These are phyloP conservation scores for Senna tora DNA, from an alignment of 306 rosid genomes.

Conservation along the genomic window DNA sequence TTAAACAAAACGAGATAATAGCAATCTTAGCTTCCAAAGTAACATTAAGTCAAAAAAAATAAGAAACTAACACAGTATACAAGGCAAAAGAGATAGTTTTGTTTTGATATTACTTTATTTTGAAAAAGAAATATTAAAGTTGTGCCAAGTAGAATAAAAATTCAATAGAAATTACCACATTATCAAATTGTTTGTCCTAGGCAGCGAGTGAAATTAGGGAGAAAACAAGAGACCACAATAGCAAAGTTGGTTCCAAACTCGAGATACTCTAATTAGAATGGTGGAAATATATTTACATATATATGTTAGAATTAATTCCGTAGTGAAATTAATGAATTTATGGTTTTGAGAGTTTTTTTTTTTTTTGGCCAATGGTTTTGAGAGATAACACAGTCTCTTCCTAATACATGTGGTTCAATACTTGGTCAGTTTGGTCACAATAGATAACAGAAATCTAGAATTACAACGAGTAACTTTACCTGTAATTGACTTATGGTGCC, in stretches of 20 bases:
- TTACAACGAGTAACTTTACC: not conserved
- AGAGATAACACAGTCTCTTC: not conserved
- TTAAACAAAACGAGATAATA: not conserved
- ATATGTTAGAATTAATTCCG: not conserved
- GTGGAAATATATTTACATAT: not conserved
- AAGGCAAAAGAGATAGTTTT: slow-evolving; percentile 4
- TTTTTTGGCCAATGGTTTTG: no score
- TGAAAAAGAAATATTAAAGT: not conserved
- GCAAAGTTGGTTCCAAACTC: no score
- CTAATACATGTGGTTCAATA: not conserved
- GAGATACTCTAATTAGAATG: not conserved
- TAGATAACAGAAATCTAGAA: not conserved
- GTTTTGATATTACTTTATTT: not conserved
- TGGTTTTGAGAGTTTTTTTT: not conserved
- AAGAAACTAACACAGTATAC: slow-evolving; percentile 1
- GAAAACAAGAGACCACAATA: not conserved
- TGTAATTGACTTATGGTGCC: not conserved
- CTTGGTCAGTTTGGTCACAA: not conserved
- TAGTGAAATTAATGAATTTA: not conserved
- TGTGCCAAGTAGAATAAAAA: not conserved
- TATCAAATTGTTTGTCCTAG: no score
- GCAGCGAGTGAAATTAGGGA: not conserved
- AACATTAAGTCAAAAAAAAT: not conserved
- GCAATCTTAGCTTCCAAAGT: not conserved
- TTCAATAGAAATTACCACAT: no score